Conservation (phyloP, 768 basidiomycete genomes). For the button mushroom (Agaricus bisporus) region DNA sequence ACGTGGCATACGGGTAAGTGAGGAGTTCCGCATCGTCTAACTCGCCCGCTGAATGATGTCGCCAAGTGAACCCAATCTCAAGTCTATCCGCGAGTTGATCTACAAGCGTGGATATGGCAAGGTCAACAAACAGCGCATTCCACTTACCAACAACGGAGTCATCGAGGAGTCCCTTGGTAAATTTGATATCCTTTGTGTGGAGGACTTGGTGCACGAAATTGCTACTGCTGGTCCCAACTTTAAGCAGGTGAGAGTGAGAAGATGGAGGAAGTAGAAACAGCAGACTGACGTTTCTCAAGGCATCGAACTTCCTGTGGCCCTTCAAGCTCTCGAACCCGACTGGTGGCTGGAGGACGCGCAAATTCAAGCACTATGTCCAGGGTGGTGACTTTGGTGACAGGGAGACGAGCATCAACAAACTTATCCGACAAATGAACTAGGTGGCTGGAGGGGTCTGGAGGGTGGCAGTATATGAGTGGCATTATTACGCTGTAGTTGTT, state of each 20-base stretch:
- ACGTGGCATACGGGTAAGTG: conserved; percentile 89
- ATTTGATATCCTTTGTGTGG: conserved; percentile 92
- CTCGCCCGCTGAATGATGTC: neutral
- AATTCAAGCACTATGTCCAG: conserved; percentile 96
- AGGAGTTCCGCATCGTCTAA: neutral
- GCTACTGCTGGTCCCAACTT: conserved; percentile 95
- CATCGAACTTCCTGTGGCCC: conserved; percentile 97
- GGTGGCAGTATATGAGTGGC: conserved; percentile 2
- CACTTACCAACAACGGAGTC: conserved; percentile 87
- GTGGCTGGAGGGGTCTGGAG: conserved; percentile 6
- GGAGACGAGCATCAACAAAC: conserved; percentile 95
- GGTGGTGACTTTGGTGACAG: conserved; percentile 98
- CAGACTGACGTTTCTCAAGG: conserved; percentile 32
- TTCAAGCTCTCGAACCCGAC: conserved; percentile 99
- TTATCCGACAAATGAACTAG: conserved; percentile 93
- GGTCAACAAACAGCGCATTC: conserved; percentile 95
- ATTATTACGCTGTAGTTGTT: conserved; percentile 3
- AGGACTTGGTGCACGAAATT: conserved; percentile 98
- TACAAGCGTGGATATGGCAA: conserved; percentile 99
- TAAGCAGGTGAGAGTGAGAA: conserved; percentile 71
- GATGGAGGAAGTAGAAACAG: neutral
- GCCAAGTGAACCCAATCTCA: conserved; percentile 87
- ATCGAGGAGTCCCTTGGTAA: conserved; percentile 90
- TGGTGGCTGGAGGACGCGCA: conserved; percentile 95
- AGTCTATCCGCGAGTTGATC: conserved; percentile 93